Conservation (phyloP, 2,329 filamentous ascomycete species). For the Rhinocladiella similis region DNA sequence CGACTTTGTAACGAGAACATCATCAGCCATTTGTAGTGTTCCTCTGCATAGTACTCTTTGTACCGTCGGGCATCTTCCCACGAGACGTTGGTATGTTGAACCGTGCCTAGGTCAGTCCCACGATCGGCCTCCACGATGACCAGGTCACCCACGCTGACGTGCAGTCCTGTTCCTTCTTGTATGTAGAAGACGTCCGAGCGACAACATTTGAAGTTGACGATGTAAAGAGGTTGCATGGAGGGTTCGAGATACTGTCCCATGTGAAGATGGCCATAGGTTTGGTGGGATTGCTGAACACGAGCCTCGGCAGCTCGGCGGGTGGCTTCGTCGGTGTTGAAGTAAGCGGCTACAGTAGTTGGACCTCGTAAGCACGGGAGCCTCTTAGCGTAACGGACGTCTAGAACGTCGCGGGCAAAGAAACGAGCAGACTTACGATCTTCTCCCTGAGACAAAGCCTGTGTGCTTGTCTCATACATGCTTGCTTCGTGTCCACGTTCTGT, state of each 20-base stretch:
- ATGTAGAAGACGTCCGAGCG: constrained; percentile 96
- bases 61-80: constrained; percentile 84
- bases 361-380: constrained; percentile 40
- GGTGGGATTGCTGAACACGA: constrained; percentile 36
- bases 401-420: constrained; percentile 8
- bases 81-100: constrained; percentile 82
- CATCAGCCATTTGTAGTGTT: constrained; percentile 98
- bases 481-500: constrained; percentile 40
- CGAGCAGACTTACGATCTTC: constrained; percentile 46
- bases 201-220: constrained; percentile 95
- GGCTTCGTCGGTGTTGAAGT: constrained; percentile 40
- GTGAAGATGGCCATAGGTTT: constrained; percentile 25
- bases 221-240: constrained; percentile 72
- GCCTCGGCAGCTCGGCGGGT: constrained; percentile 39
- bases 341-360: constrained; percentile 43
- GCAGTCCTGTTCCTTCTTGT: constrained; percentile 89
- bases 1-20: constrained; percentile 85
- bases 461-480: constrained; percentile 37
- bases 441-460: constrained; percentile 38
- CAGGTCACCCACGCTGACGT: constrained; percentile 85
- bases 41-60: constrained; percentile 88
- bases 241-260: constrained; percentile 28
- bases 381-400: constrained; percentile 29
- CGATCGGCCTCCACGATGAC: constrained; percentile 98
- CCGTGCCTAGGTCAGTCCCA: constrained; percentile 91